Evolutionary conservation across 2,329 filamentous ascomycete species (phyloP).

Genomic region (Polytolypa hystricis): DNA sequence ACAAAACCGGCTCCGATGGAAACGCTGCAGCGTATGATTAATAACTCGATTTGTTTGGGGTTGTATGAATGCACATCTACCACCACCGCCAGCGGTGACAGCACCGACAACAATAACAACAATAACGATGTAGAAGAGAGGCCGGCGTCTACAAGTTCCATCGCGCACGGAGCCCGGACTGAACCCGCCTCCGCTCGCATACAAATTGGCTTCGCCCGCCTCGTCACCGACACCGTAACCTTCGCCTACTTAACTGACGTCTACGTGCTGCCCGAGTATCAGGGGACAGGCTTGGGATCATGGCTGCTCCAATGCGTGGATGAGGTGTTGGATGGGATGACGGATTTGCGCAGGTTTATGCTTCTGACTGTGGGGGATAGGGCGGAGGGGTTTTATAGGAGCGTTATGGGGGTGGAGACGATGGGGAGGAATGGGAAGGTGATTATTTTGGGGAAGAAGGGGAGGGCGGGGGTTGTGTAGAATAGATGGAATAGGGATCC

Average conservation of each 20-base stretch:
- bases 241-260: slow-evolving; percentile 61
- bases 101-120: slow-evolving; percentile 8
- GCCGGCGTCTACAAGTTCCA: no score
- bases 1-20: slow-evolving; percentile 41
- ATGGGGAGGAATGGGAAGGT: slow-evolving; percentile 5
- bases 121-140: no score
- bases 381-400: slow-evolving; percentile 10
- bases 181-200: slow-evolving; percentile 15
- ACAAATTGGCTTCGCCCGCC: slow-evolving; percentile 48
- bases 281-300: slow-evolving; percentile 50
- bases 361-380: slow-evolving; percentile 24
- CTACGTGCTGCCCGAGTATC: slow-evolving; percentile 50
- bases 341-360: slow-evolving; percentile 48
- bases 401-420: slow-evolving; percentile 9
- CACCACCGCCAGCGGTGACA: slow-evolving; percentile 4
- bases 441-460: slow-evolving; percentile 8
- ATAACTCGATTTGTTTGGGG: slow-evolving; percentile 50
- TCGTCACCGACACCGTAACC: slow-evolving; percentile 60
- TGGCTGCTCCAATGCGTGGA: slow-evolving; percentile 54
- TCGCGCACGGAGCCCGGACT: no score
- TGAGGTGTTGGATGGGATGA: slow-evolving; percentile 46
- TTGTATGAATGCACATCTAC: slow-evolving; percentile 34
- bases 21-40: slow-evolving; percentile 41
- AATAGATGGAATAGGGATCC: not conserved
- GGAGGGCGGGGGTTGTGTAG: slow-evolving; percentile 2